These are phyloP conservation scores for Penicillium sclerotiorum DNA, from an alignment of 2,329 filamentous ascomycete species.

Conservation along the genomic window DNA sequence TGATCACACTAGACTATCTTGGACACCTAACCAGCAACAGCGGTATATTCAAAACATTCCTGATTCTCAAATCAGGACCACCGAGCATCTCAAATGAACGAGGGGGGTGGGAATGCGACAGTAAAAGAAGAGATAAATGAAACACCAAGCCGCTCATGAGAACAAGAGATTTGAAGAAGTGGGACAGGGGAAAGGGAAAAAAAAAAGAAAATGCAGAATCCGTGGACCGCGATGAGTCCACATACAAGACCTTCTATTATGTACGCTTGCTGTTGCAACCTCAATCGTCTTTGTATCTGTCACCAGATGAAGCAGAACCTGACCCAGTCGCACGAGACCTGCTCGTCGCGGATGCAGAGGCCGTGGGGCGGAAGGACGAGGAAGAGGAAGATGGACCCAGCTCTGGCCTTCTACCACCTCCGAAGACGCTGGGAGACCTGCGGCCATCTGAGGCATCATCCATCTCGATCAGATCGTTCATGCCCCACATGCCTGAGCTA, in stretches of 20 bases:
- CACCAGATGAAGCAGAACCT: constrained; percentile 17
- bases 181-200: constrained; percentile 2
- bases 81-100: not conserved
- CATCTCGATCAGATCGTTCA: constrained; percentile 49
- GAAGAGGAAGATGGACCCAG: constrained; percentile 26
- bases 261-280: constrained; percentile 21
- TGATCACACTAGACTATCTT: not conserved
- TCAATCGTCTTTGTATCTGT: constrained; percentile 36
- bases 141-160: constrained; percentile 23
- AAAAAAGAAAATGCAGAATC: constrained; percentile 13
- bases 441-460: constrained; percentile 40
- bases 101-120: not conserved
- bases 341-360: constrained; percentile 34
- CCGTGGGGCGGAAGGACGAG: constrained; percentile 26
- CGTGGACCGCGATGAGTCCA: constrained; percentile 12
- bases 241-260: constrained; percentile 25
- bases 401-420: constrained; percentile 19
- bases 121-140: constrained; percentile 5
- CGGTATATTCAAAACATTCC: constrained; percentile 1
- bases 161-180: constrained; percentile 6
- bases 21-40: not conserved
- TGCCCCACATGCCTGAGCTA: constrained; percentile 30
- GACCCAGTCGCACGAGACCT: constrained; percentile 35
- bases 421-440: constrained; percentile 21
- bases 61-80: not conserved